Evolutionary conservation across 2,329 filamentous ascomycete species (phyloP).

Genomic region (Sporothrix sp.): DNA sequence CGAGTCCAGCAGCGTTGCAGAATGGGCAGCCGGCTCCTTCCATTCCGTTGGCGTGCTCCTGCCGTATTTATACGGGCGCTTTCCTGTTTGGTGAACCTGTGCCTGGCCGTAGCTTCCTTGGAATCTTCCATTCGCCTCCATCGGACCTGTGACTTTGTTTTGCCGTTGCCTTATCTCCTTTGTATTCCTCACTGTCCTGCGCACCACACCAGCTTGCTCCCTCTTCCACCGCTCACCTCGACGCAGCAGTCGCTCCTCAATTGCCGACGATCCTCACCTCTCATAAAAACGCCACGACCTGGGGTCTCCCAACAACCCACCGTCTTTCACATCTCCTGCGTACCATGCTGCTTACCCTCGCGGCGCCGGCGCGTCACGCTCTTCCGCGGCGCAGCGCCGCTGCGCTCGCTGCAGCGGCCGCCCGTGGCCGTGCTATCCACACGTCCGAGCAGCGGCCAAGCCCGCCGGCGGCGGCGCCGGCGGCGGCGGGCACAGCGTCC

Average conservation of each 20-base stretch:
- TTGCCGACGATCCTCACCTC: too few relatives aligned
- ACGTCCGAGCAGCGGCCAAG: slow-evolving; percentile 7
- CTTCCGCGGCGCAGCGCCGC: neutral
- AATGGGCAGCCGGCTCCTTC: neutral
- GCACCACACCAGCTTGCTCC: too few relatives aligned
- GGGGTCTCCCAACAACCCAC: neutral
- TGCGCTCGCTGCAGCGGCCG: neutral
- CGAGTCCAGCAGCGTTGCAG: too few relatives aligned
- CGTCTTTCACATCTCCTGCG: neutral
- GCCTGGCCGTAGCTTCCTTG: neutral
- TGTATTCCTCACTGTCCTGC: too few relatives aligned
- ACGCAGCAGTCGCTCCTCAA: too few relatives aligned
- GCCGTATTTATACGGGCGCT: slow-evolving; percentile 12
- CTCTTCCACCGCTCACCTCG: too few relatives aligned
- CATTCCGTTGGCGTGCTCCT: neutral
- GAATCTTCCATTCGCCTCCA: neutral
- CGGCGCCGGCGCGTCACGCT: neutral
- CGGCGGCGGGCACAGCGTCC: neutral
- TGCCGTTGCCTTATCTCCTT: neutral
- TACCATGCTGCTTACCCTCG: neutral
- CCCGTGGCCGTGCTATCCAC: slow-evolving; percentile 6
- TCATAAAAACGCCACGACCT: too few relatives aligned
- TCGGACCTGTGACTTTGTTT: neutral
- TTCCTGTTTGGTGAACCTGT: neutral
- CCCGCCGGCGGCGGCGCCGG: neutral